Evolutionary conservation across 192 early-diverging fungal genomes (phyloP), one percentile per base, ranked within the genome.

Genomic region (Anaeromyces robustus): DNA sequence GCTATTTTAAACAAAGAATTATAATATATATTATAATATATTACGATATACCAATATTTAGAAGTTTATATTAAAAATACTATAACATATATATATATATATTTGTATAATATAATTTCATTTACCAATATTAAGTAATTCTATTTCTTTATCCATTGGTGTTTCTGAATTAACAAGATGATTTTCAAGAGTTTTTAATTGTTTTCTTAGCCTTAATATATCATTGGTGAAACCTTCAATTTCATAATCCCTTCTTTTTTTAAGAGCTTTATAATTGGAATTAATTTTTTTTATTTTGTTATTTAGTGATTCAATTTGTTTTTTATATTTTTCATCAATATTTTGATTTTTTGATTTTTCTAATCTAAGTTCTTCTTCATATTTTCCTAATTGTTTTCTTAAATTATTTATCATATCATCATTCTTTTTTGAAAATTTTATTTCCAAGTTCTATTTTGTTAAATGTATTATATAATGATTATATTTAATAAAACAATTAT

Each of bases 141-240:
- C 43, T 19, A 52, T 52, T 52, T 52, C 43, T 52, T 52, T 52
- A 22, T 52, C 43, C 6, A 52, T 4, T 52, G 43, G 43, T 6
- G 43, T 14, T 52, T 52, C 43, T 18, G 16, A 2, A 22, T 52
- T 52, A 22, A 22, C 19, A 52, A 52, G 43, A 52, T 52, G 43
- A 78, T 31, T 78, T 78, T 78, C 78, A 78, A 31, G 30, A 78
- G 29, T 30, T 52, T 85, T 86, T 30, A 92, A 81, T 80, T 91
- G 87, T 59, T 87, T 86, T 29, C 91, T 84, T 34, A 92, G 80
- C 29, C 77, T 80, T 4, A 86, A 29, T 78, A 92, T 92, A 80
- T 92, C 91, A 82, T 88, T 90, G 0, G 91, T 91, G 82, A 92
- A 92, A 14, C 90, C 91, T 81, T 92, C 91, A 80, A 92, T 90